Percentiles rank a stretch among this genome's conserved stretches.
phyloP scores from a whole-genome alignment of 1,139 yeast species.

The Diutina sp. region DNA sequence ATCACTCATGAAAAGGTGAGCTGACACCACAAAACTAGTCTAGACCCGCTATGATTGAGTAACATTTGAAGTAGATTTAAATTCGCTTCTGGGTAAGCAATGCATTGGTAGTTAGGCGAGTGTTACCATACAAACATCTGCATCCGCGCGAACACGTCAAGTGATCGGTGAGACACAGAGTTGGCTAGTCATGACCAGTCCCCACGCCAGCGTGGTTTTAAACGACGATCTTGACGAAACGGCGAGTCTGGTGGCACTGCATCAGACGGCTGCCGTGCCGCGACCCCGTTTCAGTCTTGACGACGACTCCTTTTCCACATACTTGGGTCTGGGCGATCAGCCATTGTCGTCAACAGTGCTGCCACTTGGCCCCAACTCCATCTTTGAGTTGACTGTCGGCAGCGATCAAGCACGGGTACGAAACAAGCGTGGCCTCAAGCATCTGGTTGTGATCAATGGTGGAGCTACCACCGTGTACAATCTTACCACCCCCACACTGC shows the following conservation, averaged over 20 bases:
- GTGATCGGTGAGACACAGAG: not conserved
- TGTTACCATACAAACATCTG: not conserved
- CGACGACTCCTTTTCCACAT: not conserved
- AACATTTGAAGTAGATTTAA: not conserved
- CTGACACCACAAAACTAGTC: not conserved
- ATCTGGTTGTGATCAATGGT: constrained; percentile 27
- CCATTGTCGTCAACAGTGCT: constrained; percentile 10
- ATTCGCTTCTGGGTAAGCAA: not conserved
- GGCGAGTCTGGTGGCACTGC: not conserved
- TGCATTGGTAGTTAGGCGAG: not conserved
- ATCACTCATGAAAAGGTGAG: not conserved
- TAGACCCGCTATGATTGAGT: not conserved
- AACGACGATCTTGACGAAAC: constrained; percentile 1
- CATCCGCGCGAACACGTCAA: constrained; percentile 1
- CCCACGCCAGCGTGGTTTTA: constrained; percentile 2
- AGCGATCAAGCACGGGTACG: constrained; percentile 34
- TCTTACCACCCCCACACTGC: constrained; percentile 57
- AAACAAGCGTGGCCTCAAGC: constrained; percentile 18
- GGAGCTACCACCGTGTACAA: constrained; percentile 28
- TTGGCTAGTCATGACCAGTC: not conserved
- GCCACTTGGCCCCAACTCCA: constrained; percentile 70
- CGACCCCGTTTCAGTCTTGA: not conserved
- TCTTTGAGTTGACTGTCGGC: constrained; percentile 57
- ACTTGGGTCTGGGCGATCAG: not conserved
- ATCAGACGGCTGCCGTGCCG: not conserved